Evolutionary conservation across 768 basidiomycete species (phyloP).

Genomic region (Tremella yokohamensis): DNA sequence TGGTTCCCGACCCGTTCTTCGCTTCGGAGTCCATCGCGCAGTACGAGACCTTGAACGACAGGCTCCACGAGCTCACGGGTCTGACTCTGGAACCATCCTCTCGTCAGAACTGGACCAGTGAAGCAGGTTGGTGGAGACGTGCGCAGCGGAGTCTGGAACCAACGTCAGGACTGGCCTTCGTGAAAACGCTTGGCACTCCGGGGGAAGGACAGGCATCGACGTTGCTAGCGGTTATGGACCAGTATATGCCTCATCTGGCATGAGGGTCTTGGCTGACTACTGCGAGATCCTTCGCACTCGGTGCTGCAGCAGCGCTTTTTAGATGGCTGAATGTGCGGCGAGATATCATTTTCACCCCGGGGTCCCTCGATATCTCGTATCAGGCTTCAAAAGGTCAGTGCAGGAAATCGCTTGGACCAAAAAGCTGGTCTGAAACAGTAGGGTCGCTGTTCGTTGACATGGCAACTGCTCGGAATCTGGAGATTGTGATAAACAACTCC

Average conservation of each 20-base stretch:
- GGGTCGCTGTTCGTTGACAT: slow-evolving; percentile 94
- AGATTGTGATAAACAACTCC: slow-evolving; percentile 74
- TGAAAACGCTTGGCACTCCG: slow-evolving; percentile 71
- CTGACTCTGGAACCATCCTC: slow-evolving; percentile 77
- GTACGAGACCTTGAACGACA: slow-evolving; percentile 54
- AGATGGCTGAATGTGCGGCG: slow-evolving; percentile 71
- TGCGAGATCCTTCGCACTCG: slow-evolving; percentile 78
- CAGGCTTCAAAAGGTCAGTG: slow-evolving; percentile 62
- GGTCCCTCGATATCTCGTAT: slow-evolving; percentile 54
- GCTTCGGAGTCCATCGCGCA: neutral
- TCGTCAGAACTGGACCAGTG: slow-evolving; percentile 82
- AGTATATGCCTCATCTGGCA: slow-evolving; percentile 55
- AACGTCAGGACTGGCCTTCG: slow-evolving; percentile 64
- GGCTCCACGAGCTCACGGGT: slow-evolving; percentile 67
- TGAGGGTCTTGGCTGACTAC: neutral
- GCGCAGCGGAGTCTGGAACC: slow-evolving; percentile 7
- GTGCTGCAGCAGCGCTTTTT: slow-evolving; percentile 80
- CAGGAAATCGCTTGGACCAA: neutral
- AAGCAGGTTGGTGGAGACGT: slow-evolving; percentile 57
- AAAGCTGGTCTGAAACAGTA: slow-evolving; percentile 8
- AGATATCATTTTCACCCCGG: slow-evolving; percentile 64
- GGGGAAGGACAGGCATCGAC: slow-evolving; percentile 78
- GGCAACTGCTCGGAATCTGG: slow-evolving; percentile 81
- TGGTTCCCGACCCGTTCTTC: slow-evolving; percentile 66
- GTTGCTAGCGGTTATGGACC: slow-evolving; percentile 71